These are phyloP conservation scores for Sarocladium strictum DNA, from an alignment of 2,329 filamentous ascomycete genomes.

Conservation along the genomic window DNA sequence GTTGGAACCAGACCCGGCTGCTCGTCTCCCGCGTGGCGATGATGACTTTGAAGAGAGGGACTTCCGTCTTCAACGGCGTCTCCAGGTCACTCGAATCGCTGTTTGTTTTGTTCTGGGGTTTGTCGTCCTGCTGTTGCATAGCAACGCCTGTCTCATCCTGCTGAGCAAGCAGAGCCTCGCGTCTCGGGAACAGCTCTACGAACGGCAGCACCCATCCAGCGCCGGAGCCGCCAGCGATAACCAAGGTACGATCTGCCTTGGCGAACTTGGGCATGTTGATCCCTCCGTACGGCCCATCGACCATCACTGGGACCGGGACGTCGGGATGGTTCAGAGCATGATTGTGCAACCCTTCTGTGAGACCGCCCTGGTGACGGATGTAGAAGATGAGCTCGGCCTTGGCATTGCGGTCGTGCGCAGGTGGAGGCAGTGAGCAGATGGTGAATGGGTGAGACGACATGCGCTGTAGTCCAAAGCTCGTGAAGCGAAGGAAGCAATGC, in stretches of 20 bases:
- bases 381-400: constrained; percentile 44
- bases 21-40: neutral
- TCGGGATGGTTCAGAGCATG: constrained; percentile 31
- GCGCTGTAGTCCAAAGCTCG: constrained; percentile 34
- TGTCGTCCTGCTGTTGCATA: neutral
- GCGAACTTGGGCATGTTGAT: constrained; percentile 29
- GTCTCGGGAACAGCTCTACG: constrained; percentile 29
- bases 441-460: constrained; percentile 50
- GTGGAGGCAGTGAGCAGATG: constrained; percentile 40
- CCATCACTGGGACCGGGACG: constrained; percentile 34
- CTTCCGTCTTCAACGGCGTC: constrained; percentile 10
- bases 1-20: neutral
- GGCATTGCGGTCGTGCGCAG: constrained; percentile 10
- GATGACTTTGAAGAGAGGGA: constrained; percentile 4
- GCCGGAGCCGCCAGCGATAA: constrained; percentile 52
- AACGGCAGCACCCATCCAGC: constrained; percentile 46
- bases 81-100: neutral
- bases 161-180: neutral
- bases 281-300: constrained; percentile 57
- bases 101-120: neutral
- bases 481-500: constrained; percentile 49
- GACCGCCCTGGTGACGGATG: constrained; percentile 40
- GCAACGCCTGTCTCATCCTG: neutral
- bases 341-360: constrained; percentile 40
- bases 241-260: constrained; percentile 35